A percentile compares a stretch with the other conserved stretches of the same genome.
phyloP scores from a whole-genome alignment of 768 basidiomycete species.

The Dioszegia crocea region DNA sequence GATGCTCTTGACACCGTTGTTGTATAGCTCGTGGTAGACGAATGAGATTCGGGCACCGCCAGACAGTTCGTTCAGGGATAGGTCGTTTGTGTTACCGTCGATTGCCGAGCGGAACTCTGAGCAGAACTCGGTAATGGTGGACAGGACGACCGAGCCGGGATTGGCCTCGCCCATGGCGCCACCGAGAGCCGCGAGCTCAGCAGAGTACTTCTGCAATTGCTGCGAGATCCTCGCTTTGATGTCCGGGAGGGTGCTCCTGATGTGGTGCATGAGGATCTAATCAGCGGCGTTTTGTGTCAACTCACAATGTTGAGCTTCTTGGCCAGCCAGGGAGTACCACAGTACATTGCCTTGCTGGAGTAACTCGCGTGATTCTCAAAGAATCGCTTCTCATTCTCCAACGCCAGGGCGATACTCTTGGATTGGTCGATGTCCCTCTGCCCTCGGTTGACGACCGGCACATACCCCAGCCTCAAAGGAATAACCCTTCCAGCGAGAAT shows the following conservation, averaged over 20 bases:
- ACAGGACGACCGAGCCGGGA: conserved; percentile 85
- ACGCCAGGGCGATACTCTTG: conserved; percentile 76
- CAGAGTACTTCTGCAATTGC: conserved; percentile 80
- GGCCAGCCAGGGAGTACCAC: conserved; percentile 92
- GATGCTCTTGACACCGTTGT: conserved; percentile 89
- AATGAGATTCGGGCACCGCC: conserved; percentile 98
- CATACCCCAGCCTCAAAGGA: conserved; percentile 91
- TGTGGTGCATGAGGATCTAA: conserved; percentile 98
- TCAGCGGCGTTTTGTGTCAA: conserved; percentile 14
- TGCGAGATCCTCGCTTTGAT: conserved; percentile 93
- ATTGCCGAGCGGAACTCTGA: conserved; percentile 94
- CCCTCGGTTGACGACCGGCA: conserved; percentile 96
- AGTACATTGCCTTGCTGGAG: conserved; percentile 89
- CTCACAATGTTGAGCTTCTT: conserved; percentile 88
- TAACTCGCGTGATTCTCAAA: conserved; percentile 94
- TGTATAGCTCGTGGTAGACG: conserved; percentile 97
- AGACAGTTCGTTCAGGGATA: conserved; percentile 91
- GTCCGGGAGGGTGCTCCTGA: conserved; percentile 93
- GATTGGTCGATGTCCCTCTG: conserved; percentile 91
- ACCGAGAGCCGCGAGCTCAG: conserved; percentile 77
- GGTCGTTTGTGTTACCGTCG: conserved; percentile 94
- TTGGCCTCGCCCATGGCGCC: conserved; percentile 79
- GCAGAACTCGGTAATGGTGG: conserved; percentile 98
- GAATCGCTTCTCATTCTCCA: conserved; percentile 85
- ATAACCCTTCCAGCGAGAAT: conserved; percentile 96